Evolutionary conservation across 208 protist species (phyloP), one percentile per base, ranked within the genome.

Genomic region (Trypanosoma melophagium): DNA sequence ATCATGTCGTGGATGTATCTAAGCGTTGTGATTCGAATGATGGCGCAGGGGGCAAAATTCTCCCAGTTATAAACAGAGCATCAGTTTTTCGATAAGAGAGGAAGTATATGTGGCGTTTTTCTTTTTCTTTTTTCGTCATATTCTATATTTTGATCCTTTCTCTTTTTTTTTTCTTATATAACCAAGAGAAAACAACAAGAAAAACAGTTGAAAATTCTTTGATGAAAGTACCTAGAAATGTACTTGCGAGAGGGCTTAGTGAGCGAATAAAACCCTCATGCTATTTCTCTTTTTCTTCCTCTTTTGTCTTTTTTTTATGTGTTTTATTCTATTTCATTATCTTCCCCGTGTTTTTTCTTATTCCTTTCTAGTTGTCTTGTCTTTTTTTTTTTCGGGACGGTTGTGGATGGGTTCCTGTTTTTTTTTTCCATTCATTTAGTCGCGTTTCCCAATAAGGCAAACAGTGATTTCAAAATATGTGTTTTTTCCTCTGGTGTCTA

Each of bases 61-160:
- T 44, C 12, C 40, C 40, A 14, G 12, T n/a, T 25, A 53, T 25
- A 53, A 53, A 53, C 8, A n/a, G 21, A 53, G 7, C 13, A 54
- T 51, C 17, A 16, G 5, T 45, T 66, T 58, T n/a, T n/a, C n/a
- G n/a, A n/a, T n/a, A n/a, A n/a, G n/a, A n/a, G n/a, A n/a, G n/a
- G n/a, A n/a, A n/a, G n/a, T n/a, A n/a, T n/a, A n/a, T n/a, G n/a
- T n/a, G n/a, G n/a, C n/a, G n/a, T 62, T 57, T 31, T 47, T 59
- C 61, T 54, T 65, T 57, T 80, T 60, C 60, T 70, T 52, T 62
- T 50, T 66, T 56, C 0, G 52, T 42, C 56, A 10, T 47, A 21
- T 45, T 67, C 59, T 52, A 40, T 45, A 45, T 31, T 63, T 57
- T 61, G 41, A 61, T 73, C 22, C 70, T 55, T 68, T 31, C 25